Conservation (phyloP, 768 basidiomycete species). For the Xerocomus potaroensis region DNA sequence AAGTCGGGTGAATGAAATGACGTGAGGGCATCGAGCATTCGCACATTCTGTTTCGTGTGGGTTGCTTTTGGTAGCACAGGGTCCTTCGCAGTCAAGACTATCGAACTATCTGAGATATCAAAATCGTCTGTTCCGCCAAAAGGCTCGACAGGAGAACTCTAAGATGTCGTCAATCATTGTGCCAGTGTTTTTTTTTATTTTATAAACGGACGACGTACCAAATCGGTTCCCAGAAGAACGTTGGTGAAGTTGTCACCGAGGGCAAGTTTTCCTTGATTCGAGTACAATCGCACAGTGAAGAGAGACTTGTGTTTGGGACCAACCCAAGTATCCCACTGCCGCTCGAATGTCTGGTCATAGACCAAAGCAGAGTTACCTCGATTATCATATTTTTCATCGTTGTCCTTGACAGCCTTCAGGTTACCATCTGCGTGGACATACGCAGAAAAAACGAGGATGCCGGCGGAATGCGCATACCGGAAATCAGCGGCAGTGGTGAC, state of each 20-base stretch:
- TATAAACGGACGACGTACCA: constrained; percentile 43
- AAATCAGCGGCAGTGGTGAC: constrained; percentile 68
- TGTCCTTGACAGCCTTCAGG: constrained; percentile 59
- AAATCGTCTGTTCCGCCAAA: constrained; percentile 85
- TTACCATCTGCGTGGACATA: constrained; percentile 75
- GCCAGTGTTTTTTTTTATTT: too few species aligned
- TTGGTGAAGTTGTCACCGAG: constrained; percentile 53
- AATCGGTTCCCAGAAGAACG: constrained; percentile 60
- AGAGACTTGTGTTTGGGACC: constrained; percentile 68
- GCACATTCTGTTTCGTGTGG: constrained; percentile 88
- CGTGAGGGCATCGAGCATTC: neutral
- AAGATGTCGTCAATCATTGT: neutral
- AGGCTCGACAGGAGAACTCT: constrained; percentile 78
- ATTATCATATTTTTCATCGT: constrained; percentile 69
- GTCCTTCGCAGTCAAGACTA: constrained; percentile 87
- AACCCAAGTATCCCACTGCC: constrained; percentile 82
- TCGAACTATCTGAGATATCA: constrained; percentile 60
- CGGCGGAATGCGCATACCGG: constrained; percentile 51
- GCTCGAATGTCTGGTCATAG: constrained; percentile 62
- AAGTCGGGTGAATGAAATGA: neutral
- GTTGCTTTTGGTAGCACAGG: constrained; percentile 68
- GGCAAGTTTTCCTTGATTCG: constrained; percentile 46
- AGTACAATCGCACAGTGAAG: constrained; percentile 60
- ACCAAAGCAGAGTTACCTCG: constrained; percentile 70
- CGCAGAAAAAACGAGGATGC: constrained; percentile 79